A percentile compares a stretch with the other conserved stretches of the same genome.
Evolutionary conservation across 2,329 filamentous ascomycete genomes (phyloP).

Genomic region (Lasiodiplodia gonubiensis): DNA sequence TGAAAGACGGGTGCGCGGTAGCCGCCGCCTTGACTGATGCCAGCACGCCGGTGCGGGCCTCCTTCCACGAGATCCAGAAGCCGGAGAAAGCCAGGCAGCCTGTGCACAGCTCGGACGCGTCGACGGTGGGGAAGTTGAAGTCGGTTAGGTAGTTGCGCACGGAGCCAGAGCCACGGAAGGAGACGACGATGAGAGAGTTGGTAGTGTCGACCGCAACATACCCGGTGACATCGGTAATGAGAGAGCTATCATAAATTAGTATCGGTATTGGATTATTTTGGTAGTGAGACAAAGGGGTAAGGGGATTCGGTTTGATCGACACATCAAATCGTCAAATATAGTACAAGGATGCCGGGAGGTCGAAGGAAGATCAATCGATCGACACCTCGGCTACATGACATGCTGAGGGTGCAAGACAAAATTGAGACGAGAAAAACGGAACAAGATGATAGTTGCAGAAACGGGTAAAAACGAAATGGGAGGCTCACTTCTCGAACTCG

Average conservation of each 20-base stretch:
- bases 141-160: conserved; percentile 68
- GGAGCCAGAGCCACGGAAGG: conserved; percentile 64
- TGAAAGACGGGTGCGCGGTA: conserved; percentile 57
- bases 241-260: conserved; percentile 33
- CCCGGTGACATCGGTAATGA: conserved; percentile 52
- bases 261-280: too few species aligned
- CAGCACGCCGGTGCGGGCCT: conserved; percentile 54
- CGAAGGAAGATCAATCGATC: too few species aligned
- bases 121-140: conserved; percentile 49
- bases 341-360: too few species aligned
- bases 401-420: background rate
- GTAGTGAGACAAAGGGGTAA: background rate
- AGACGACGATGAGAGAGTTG: conserved; percentile 62
- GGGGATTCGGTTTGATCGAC: background rate
- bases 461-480: background rate
- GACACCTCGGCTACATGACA: background rate
- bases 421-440: background rate
- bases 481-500: conserved; percentile 57
- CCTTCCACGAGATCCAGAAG: conserved; percentile 65
- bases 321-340: too few species aligned
- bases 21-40: conserved; percentile 53
- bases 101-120: conserved; percentile 48
- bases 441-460: background rate
- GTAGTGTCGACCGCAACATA: conserved; percentile 55
- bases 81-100: conserved; percentile 63